Evolutionary conservation across 225 moss, liverwort and hornwort species (phyloP), one percentile per base, ranked within the genome.

Genomic region (Neckera pumila): DNA sequence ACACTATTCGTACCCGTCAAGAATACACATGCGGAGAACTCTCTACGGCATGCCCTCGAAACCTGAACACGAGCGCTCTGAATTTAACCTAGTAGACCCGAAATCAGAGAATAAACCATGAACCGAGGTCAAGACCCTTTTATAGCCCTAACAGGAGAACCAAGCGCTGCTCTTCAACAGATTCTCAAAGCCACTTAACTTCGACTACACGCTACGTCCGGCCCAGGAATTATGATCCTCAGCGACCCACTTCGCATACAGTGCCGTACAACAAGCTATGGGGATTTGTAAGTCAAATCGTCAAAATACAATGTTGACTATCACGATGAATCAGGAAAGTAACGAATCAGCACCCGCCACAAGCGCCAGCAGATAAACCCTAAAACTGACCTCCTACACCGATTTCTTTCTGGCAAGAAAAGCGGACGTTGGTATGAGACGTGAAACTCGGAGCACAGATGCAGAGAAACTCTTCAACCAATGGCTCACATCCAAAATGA

Each of bases 161-260:
- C 79, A 38, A 28, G 36, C 42, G 11, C 80, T 57, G 53, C 27
- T 59, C 40, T 60, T 75, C 61, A 53, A 70, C 73, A 64, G 86
- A 60, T 51, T 88, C 78, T 51, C 79, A 49, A 57, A 30, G 21
- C 23, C 76, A 81, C 84, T 88, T 81, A 47, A 57, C 90, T 86
- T 92, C 86, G 21, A 49, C 86, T 42, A 90, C 88, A 92, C 86
- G 92, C 90, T 88, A 92, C 69, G 56, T n/a, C 80, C 80, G 19
- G 75, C 69, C 79, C 45, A 76, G 60, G 40, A 86, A 74, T 70
- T 53, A 59, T 16, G 71, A 77, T 38, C 82, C 87, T 47, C 56
- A 36, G 76, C 54, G 57, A 62, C 60, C 56, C 34, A 17, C 40
- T 63, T 74, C 26, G 43, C 43, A 36, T 80, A n/a, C 53, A 79